Evolutionary conservation across 495 filamentous ascomycete genomes (phyloP).

Genomic region (Filosporella fistucella): DNA sequence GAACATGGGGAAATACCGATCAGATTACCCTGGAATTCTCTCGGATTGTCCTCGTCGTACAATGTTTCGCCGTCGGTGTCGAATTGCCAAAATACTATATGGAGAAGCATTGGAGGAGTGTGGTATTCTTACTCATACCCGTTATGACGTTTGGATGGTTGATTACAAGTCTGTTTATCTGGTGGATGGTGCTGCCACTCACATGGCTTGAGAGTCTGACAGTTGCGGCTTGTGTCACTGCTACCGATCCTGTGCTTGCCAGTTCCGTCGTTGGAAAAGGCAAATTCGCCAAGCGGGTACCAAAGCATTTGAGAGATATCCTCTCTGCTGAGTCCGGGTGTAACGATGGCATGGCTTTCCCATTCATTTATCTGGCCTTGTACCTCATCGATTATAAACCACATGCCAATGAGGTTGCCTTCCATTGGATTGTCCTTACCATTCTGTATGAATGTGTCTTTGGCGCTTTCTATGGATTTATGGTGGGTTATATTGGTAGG

Average conservation of each 20-base stretch:
- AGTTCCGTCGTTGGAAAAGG: slow-evolving; percentile 98
- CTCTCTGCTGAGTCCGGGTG: slow-evolving; percentile 97
- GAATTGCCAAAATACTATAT: slow-evolving; percentile 97
- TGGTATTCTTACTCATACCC: slow-evolving; percentile 80
- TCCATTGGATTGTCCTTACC: slow-evolving; percentile 86
- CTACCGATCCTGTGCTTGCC: slow-evolving; percentile 95
- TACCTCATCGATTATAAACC: slow-evolving; percentile 82
- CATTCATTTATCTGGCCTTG: slow-evolving; percentile 89
- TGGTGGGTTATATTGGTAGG: slow-evolving; percentile 81
- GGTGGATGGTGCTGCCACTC: slow-evolving; percentile 84
- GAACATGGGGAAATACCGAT: slow-evolving; percentile 86
- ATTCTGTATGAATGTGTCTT: slow-evolving; percentile 96
- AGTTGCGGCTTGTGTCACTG: slow-evolving; percentile 90
- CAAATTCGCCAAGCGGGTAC: slow-evolving; percentile 95
- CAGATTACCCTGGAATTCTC: slow-evolving; percentile 97
- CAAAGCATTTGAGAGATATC: slow-evolving; percentile 93
- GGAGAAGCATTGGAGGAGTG: slow-evolving; percentile 96
- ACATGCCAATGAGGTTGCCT: slow-evolving; percentile 60
- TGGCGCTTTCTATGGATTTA: slow-evolving; percentile 83
- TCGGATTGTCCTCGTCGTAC: slow-evolving; percentile 93
- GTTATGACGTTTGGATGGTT: slow-evolving; percentile 99
- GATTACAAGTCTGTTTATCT: slow-evolving; percentile 89
- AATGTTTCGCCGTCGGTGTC: slow-evolving; percentile 99
- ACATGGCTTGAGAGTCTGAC: slow-evolving; percentile 86
- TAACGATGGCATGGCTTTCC: slow-evolving; percentile 99